Conservation (phyloP, 768 basidiomycete genomes). For the Omphalotus guepiniiformis region DNA sequence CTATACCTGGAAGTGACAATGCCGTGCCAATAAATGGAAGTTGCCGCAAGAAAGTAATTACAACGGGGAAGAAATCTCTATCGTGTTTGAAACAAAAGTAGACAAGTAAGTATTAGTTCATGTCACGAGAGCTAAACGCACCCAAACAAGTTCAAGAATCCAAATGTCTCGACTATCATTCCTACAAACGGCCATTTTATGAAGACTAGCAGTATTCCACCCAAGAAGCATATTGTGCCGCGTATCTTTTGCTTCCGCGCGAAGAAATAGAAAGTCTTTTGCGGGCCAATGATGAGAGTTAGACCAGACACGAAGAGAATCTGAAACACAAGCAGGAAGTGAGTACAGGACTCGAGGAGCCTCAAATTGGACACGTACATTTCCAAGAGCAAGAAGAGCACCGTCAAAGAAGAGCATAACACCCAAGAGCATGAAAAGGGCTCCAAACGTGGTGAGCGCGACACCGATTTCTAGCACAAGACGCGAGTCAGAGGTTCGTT, state of each 20-base stretch:
- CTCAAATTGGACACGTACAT: conserved; percentile 44
- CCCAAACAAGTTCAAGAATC: conserved; percentile 98
- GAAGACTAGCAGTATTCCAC: conserved; percentile 90
- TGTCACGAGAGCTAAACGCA: conserved; percentile 30
- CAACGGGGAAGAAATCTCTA: conserved; percentile 99
- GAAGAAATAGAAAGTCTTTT: conserved; percentile 98
- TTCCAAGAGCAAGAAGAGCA: conserved; percentile 92
- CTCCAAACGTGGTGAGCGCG: conserved; percentile 92
- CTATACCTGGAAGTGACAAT: conserved; percentile 83
- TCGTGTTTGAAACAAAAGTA: conserved; percentile 13
- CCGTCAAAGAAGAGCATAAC: conserved; percentile 97
- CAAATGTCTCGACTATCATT: conserved; percentile 90
- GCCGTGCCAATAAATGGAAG: conserved; percentile 87
- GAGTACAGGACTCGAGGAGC: background rate
- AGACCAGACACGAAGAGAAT: conserved; percentile 92
- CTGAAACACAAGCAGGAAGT: conserved; percentile 37
- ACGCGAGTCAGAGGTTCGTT: background rate
- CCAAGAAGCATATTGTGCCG: conserved; percentile 84
- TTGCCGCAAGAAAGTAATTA: conserved; percentile 94
- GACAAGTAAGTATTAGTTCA: conserved; percentile 3
- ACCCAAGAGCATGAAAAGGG: conserved; percentile 93
- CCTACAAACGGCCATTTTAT: conserved; percentile 94
- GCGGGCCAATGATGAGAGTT: conserved; percentile 94
- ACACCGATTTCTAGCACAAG: conserved; percentile 89
- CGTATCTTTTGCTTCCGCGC: conserved; percentile 92